These are phyloP conservation scores for Amniculicola lignicola DNA, from an alignment of 495 filamentous ascomycete species.

Conservation along the genomic window DNA sequence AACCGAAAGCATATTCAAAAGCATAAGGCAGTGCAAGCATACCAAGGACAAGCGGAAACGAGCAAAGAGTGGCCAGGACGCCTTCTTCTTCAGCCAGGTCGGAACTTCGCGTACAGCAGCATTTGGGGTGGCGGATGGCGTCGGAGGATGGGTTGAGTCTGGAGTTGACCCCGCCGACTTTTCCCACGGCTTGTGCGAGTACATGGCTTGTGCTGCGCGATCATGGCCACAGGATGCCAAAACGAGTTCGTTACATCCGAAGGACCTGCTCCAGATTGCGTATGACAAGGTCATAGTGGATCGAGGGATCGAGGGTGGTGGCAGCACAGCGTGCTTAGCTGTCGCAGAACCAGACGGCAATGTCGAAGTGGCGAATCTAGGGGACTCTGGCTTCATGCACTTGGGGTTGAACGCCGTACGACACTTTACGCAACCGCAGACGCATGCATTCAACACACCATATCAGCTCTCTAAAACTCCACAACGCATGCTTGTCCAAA, in stretches of 20 bases:
- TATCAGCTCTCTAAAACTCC: slow-evolving; percentile 92
- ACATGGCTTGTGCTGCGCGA: slow-evolving; percentile 73
- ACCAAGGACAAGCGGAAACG: slow-evolving; percentile 53
- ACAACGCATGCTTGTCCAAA: slow-evolving; percentile 68
- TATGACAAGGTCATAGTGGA: slow-evolving; percentile 79
- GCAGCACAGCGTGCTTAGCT: slow-evolving; percentile 85
- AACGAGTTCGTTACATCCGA: slow-evolving; percentile 55
- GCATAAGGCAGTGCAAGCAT: slow-evolving; percentile 35
- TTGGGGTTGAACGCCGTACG: slow-evolving; percentile 79
- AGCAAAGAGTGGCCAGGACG: slow-evolving; percentile 87
- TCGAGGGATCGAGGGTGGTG: slow-evolving; percentile 69
- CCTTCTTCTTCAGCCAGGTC: slow-evolving; percentile 84
- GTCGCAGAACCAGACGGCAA: slow-evolving; percentile 65
- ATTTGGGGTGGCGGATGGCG: slow-evolving; percentile 85
- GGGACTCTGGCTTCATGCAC: slow-evolving; percentile 92
- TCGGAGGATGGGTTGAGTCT: slow-evolving; percentile 89
- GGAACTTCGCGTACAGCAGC: slow-evolving; percentile 60
- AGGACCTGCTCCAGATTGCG: slow-evolving; percentile 71
- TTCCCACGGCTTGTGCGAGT: slow-evolving; percentile 87
- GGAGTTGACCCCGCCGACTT: slow-evolving; percentile 93
- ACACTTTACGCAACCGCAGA: slow-evolving; percentile 78
- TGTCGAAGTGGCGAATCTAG: slow-evolving; percentile 89
- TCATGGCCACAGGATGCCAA: slow-evolving; percentile 39
- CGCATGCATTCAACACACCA: slow-evolving; percentile 95
- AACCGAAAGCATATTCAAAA: slow-evolving; percentile 15